A percentile compares a stretch with the other conserved stretches of the same genome.
Evolutionary conservation across 768 basidiomycete species (phyloP).

Genomic region (Nevesoporus exiguus): DNA sequence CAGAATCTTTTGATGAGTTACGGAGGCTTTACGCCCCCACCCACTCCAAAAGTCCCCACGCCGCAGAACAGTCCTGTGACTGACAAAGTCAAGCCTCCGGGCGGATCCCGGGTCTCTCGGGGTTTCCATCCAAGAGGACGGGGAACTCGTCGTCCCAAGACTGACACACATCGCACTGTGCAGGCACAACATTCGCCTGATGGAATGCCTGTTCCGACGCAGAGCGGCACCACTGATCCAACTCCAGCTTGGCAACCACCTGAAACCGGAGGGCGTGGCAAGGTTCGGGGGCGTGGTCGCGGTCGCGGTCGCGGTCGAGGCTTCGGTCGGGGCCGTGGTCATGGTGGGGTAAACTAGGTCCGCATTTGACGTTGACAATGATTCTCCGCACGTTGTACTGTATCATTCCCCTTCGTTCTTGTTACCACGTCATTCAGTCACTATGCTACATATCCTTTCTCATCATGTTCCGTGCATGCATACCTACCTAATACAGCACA

Average conservation of each 20-base stretch:
- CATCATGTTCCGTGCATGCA: slow-evolving; percentile 23
- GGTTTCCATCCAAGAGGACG: slow-evolving; percentile 9
- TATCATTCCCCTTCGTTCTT: slow-evolving; percentile 16
- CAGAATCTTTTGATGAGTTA: slow-evolving; percentile 49
- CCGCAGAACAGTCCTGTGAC: slow-evolving; percentile 11
- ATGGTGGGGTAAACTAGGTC: slow-evolving; percentile 32
- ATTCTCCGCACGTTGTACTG: slow-evolving; percentile 18
- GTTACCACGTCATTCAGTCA: slow-evolving; percentile 20
- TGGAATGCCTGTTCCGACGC: slow-evolving; percentile 6
- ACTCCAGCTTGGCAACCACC: slow-evolving; percentile 7
- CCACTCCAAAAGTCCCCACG: slow-evolving; percentile 25
- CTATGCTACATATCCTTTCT: slow-evolving; percentile 15
- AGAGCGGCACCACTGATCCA: slow-evolving; percentile 11
- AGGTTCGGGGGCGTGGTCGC: slow-evolving; percentile 38
- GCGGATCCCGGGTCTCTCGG: slow-evolving; percentile 6
- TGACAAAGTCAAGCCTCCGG: slow-evolving; percentile 12
- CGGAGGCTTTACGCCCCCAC: slow-evolving; percentile 49
- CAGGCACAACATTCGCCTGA: slow-evolving; percentile 1
- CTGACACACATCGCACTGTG: not conserved
- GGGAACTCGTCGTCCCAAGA: slow-evolving; percentile 9
- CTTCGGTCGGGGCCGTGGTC: slow-evolving; percentile 36
- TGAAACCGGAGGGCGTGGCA: slow-evolving; percentile 34
- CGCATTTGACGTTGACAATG: not conserved
- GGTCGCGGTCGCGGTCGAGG: slow-evolving; percentile 41
- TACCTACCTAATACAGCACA: slow-evolving; percentile 18